phyloP scores from a whole-genome alignment of 2,329 filamentous ascomycete species.

The Thermothelomyces thermophilus region DNA sequence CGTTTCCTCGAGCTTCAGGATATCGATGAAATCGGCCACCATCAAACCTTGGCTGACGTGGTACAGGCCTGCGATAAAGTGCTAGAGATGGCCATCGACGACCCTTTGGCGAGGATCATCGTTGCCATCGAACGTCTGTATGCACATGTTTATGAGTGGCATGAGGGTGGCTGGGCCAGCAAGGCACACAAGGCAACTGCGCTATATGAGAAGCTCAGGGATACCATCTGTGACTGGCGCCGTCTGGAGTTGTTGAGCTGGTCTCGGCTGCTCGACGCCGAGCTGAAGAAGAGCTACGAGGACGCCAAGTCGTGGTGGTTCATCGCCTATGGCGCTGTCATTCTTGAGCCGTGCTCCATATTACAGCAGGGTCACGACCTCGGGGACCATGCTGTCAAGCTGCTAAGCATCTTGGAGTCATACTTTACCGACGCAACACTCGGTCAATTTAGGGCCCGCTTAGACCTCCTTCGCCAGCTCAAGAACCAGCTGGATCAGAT shows the following conservation, averaged over 20 bases:
- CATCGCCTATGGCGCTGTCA: conserved; percentile 82
- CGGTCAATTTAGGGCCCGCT: conserved; percentile 70
- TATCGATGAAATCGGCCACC: conserved; percentile 61
- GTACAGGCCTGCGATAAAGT: conserved; percentile 67
- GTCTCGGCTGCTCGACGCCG: conserved; percentile 80
- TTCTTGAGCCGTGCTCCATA: conserved; percentile 67
- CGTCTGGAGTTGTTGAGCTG: conserved; percentile 87
- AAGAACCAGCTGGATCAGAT: conserved; percentile 60
- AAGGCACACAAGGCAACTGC: conserved; percentile 62
- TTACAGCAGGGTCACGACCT: conserved; percentile 53
- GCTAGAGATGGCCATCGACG: conserved; percentile 66
- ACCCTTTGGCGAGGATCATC: conserved; percentile 80
- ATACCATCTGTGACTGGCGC: conserved; percentile 80
- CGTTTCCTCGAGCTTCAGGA: conserved; percentile 67
- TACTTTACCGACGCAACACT: conserved; percentile 76
- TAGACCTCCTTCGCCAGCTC: conserved; percentile 62
- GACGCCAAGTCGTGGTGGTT: conserved; percentile 94
- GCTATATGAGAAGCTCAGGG: conserved; percentile 72
- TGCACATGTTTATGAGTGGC: conserved; percentile 84
- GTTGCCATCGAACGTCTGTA: conserved; percentile 85
- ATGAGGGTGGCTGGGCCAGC: conserved; percentile 78
- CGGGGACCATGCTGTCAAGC: conserved; percentile 54
- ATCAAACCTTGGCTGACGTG: conserved; percentile 73
- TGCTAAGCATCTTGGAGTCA: conserved; percentile 68
- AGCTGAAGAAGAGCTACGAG: conserved; percentile 66